Evolutionary conservation across 1,139 yeast genomes (phyloP).

Genomic region (Scheffersomyces lignicola): DNA sequence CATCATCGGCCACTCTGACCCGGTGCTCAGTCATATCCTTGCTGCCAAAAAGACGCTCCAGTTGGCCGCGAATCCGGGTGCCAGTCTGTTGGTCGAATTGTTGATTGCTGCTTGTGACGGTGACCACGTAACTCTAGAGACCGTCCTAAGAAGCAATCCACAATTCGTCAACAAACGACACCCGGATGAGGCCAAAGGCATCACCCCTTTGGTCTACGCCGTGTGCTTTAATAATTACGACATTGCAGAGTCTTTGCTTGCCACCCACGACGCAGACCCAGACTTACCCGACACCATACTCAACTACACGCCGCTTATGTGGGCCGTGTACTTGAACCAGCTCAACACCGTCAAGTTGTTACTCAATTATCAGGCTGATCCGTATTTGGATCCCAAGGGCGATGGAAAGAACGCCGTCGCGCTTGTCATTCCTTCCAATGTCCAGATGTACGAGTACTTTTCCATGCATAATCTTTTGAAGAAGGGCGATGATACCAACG

Average conservation of each 20-base stretch:
- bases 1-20: conserved; percentile 27
- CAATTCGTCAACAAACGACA: conserved; percentile 28
- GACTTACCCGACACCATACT: conserved; percentile 37
- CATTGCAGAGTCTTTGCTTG: conserved; percentile 44
- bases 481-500: conserved; percentile 11
- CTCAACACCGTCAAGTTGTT: conserved; percentile 35
- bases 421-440: conserved; percentile 32
- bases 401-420: conserved; percentile 35
- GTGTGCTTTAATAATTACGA: conserved; percentile 48
- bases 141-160: conserved; percentile 29
- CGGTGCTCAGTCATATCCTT: conserved; percentile 41
- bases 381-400: conserved; percentile 30
- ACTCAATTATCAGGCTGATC: conserved; percentile 44
- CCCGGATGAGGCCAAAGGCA: conserved; percentile 43
- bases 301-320: conserved; percentile 45
- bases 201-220: conserved; percentile 52
- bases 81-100: conserved; percentile 23
- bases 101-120: conserved; percentile 54
- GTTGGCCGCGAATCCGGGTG: conserved; percentile 12
- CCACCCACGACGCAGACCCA: conserved; percentile 36
- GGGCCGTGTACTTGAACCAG: conserved; percentile 46
- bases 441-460: conserved; percentile 38
- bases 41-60: conserved; percentile 49
- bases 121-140: conserved; percentile 45
- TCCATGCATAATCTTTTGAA: conserved; percentile 41